Percentiles rank a stretch among this genome's conserved stretches.
Conservation (phyloP, 2,329 filamentous ascomycete species). For the Pseudogymnoascus sp. region DNA sequence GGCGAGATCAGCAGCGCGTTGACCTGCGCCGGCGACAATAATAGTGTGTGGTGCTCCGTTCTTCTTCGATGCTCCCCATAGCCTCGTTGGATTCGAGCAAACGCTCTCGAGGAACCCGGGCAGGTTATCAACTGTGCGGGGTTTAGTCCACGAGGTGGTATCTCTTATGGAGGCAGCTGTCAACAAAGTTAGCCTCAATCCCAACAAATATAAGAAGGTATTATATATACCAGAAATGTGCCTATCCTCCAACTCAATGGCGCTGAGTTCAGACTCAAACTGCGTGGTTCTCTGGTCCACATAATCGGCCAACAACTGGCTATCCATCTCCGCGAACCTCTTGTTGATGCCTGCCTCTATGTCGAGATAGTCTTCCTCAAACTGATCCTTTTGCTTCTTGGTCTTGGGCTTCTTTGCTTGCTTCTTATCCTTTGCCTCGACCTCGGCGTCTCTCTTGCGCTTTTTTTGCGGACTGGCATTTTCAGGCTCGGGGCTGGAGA, state of each 20-base stretch:
- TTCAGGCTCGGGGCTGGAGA: slow-evolving; percentile 17
- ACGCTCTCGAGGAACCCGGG: slow-evolving; percentile 69
- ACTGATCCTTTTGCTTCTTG: slow-evolving; percentile 46
- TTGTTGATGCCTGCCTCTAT: slow-evolving; percentile 69
- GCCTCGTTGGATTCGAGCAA: slow-evolving; percentile 45
- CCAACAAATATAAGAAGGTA: slow-evolving; percentile 7
- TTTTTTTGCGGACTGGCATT: slow-evolving; percentile 20
- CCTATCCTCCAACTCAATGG: slow-evolving; percentile 76
- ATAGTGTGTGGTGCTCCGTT: slow-evolving; percentile 77
- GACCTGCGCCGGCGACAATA: slow-evolving; percentile 74
- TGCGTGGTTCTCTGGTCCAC: slow-evolving; percentile 69
- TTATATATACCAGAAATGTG: slow-evolving; percentile 60
- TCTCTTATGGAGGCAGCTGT: slow-evolving; percentile 68
- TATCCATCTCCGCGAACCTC: slow-evolving; percentile 75
- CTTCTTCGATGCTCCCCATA: slow-evolving; percentile 56
- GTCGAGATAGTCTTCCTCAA: slow-evolving; percentile 51
- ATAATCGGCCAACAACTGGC: slow-evolving; percentile 74
- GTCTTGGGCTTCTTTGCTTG: slow-evolving; percentile 43
- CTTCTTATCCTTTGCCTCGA: slow-evolving; percentile 18
- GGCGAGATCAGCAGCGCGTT: slow-evolving; percentile 78
- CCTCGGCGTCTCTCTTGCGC: slow-evolving; percentile 22
- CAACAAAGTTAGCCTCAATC: neutral
- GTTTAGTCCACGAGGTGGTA: slow-evolving; percentile 63
- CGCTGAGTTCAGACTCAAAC: slow-evolving; percentile 72
- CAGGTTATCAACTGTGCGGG: slow-evolving; percentile 62